phyloP scores from a whole-genome alignment of 2,329 filamentous ascomycete genomes.

The Microcyclospora tardicrescens region DNA sequence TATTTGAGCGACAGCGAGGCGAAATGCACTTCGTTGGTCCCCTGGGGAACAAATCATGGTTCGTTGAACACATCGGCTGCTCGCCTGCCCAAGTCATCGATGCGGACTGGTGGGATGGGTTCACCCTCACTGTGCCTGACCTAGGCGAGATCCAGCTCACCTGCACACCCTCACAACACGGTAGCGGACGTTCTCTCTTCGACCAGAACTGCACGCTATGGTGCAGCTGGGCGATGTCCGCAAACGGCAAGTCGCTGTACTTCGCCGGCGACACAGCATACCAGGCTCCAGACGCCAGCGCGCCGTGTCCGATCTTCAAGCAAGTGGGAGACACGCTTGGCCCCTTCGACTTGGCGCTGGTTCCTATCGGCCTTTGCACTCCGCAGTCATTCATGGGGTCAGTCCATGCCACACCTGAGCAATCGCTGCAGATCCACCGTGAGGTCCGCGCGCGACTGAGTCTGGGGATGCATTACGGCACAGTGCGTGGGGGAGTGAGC shows the following conservation, averaged over 20 bases:
- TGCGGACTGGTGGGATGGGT: conserved; percentile 39
- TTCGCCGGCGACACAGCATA: conserved; percentile 41
- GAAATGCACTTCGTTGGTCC: conserved; percentile 31
- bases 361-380: conserved; percentile 38
- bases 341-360: conserved; percentile 36
- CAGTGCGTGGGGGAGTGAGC: conserved; percentile 33
- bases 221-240: conserved; percentile 34
- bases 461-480: conserved; percentile 41
- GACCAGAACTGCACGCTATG: conserved; percentile 32
- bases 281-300: conserved; percentile 25
- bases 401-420: conserved; percentile 36
- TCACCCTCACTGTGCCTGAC: conserved; percentile 21
- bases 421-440: conserved; percentile 35
- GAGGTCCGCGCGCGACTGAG: conserved; percentile 35
- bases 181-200: conserved; percentile 30
- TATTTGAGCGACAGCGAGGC: conserved; percentile 27
- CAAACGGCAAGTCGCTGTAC: conserved; percentile 26
- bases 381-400: conserved; percentile 32
- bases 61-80: conserved; percentile 27
- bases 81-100: conserved; percentile 30
- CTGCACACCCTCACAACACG: conserved; percentile 37
- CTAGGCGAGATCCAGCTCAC: conserved; percentile 29
- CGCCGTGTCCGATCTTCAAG: conserved; percentile 36
- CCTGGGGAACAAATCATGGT: conserved; percentile 28
- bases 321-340: conserved; percentile 35